Conservation (phyloP, 805 yeast species). For the Metschnikowia similis region DNA sequence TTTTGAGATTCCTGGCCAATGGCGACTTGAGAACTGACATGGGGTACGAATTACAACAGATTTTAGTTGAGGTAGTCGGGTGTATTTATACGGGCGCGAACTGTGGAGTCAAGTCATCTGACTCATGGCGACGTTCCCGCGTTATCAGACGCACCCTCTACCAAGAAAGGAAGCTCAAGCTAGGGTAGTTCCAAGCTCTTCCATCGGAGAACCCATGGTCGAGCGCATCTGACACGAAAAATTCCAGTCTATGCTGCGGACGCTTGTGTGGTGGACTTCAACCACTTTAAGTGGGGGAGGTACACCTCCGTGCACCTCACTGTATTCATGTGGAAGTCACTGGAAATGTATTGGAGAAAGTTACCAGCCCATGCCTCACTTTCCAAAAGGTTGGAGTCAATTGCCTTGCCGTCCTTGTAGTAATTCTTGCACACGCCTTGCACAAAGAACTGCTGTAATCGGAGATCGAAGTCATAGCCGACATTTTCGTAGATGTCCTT, state of each 20-base stretch:
- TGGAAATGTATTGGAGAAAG: slow-evolving; percentile 25
- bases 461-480: slow-evolving; percentile 41
- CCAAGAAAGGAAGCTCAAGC: neutral
- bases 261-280: slow-evolving; percentile 28
- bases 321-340: slow-evolving; percentile 21
- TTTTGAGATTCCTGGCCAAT: slow-evolving; percentile 56
- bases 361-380: slow-evolving; percentile 31
- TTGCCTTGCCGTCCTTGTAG: slow-evolving; percentile 22
- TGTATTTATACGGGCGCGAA: neutral
- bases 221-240: neutral
- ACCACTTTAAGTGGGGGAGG: slow-evolving; percentile 41
- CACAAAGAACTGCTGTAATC: slow-evolving; percentile 35
- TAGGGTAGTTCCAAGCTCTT: neutral
- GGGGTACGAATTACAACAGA: neutral
- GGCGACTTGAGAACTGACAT: slow-evolving; percentile 31
- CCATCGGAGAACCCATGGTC: neutral
- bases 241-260: neutral
- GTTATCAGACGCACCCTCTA: neutral
- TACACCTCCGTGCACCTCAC: slow-evolving; percentile 33
- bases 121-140: neutral
- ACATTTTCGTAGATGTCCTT: slow-evolving; percentile 29
- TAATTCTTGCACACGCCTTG: slow-evolving; percentile 37
- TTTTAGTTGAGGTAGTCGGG: neutral
- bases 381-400: slow-evolving; percentile 20
- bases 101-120: neutral